Evolutionary conservation across 2,329 filamentous ascomycete species (phyloP).

Genomic region (Scedosporium minutisporum): DNA sequence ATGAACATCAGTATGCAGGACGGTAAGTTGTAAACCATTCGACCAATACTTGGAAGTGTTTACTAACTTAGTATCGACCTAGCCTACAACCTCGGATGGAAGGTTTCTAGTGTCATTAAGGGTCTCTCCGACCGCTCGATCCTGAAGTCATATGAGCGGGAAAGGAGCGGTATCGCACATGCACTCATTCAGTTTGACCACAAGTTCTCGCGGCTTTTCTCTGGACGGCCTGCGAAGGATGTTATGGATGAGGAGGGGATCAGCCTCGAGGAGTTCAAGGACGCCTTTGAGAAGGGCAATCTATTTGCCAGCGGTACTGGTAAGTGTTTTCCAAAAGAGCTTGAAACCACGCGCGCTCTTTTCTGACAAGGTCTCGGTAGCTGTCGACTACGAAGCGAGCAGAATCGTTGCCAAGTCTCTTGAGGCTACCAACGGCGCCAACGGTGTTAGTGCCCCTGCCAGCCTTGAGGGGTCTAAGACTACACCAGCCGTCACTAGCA

Average conservation of each 20-base stretch:
- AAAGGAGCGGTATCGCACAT: constrained; percentile 36
- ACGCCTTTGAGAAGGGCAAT: constrained; percentile 50
- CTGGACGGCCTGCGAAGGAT: constrained; percentile 44
- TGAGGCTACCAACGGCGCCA: not conserved
- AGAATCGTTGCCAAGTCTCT: not conserved
- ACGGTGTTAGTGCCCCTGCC: not conserved
- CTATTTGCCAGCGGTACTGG: constrained; percentile 7
- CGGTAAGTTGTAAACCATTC: constrained; percentile 1
- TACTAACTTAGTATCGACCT: not conserved
- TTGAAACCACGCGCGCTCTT: not conserved
- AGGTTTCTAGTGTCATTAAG: constrained; percentile 19
- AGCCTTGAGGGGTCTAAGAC: too few species aligned
- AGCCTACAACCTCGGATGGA: constrained; percentile 33
- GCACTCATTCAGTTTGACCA: constrained; percentile 36
- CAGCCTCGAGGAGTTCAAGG: constrained; percentile 52
- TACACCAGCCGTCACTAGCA: not conserved
- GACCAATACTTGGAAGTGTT: not conserved
- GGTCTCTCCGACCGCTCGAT: constrained; percentile 27
- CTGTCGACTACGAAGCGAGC: not conserved
- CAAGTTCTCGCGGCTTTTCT: constrained; percentile 41
- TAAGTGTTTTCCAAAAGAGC: not conserved
- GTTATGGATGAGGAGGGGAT: constrained; percentile 53
- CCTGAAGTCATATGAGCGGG: constrained; percentile 39
- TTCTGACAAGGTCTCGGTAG: not conserved
- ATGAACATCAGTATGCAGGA: constrained; percentile 63